These are phyloP conservation scores for Creolimax fragrantissima DNA, from an alignment of 78 protist genomes.

Conservation along the genomic window DNA sequence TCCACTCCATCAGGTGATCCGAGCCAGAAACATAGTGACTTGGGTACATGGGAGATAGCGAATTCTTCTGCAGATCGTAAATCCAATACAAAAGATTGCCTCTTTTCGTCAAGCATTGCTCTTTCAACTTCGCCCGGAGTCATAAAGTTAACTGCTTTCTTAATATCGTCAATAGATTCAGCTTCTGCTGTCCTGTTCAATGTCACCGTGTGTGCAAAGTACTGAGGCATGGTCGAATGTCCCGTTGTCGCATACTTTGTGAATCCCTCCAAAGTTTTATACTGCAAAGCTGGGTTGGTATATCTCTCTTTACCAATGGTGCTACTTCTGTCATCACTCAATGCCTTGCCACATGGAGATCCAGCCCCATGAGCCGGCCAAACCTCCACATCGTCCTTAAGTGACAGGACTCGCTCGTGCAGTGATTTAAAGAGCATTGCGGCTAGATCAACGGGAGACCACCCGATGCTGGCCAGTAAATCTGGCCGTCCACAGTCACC, in stretches of 20 bases:
- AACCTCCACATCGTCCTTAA: not conserved
- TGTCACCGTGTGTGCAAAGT: not conserved
- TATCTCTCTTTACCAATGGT: not conserved
- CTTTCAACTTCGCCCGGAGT: not conserved
- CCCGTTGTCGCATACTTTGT: not conserved
- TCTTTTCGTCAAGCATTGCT: not conserved
- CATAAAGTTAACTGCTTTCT: not conserved
- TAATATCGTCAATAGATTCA: not conserved
- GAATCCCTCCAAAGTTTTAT: not conserved
- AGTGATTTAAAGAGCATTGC: not conserved
- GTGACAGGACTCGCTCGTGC: not conserved
- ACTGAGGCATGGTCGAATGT: not conserved
- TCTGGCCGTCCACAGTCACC: constrained; percentile 38
- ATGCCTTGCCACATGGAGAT: not conserved
- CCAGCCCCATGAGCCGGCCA: constrained; percentile 17
- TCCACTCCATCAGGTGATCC: not conserved
- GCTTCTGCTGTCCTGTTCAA: not conserved
- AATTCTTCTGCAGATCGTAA: not conserved
- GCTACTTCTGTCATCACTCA: not conserved
- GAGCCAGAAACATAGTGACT: not conserved
- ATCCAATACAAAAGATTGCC: not conserved
- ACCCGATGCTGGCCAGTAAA: not conserved
- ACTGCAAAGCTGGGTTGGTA: constrained; percentile 8
- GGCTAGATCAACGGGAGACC: not conserved
- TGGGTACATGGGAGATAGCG: not conserved